Percentiles rank a stretch among this genome's conserved stretches.
Conservation (phyloP, 768 basidiomycete genomes). For the Lactarius psammicola region DNA sequence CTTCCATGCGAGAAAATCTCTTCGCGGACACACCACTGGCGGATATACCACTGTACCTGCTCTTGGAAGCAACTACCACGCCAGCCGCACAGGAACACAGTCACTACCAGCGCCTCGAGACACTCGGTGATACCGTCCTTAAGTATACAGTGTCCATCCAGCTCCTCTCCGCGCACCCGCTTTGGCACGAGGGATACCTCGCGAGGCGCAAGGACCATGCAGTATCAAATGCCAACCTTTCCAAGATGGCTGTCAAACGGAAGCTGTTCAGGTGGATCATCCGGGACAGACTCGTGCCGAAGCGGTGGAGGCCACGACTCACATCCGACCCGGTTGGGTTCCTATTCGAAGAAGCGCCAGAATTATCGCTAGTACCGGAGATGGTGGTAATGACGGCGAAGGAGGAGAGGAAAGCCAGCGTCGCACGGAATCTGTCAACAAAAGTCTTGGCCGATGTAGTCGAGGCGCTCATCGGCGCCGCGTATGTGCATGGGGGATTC, state of each 20-base stretch:
- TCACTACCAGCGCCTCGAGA: constrained; percentile 75
- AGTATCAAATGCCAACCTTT: constrained; percentile 67
- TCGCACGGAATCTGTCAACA: constrained; percentile 53
- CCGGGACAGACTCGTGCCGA: constrained; percentile 45
- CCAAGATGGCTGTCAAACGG: constrained; percentile 56
- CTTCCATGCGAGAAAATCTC: constrained; percentile 49
- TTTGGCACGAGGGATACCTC: constrained; percentile 82
- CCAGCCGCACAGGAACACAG: constrained; percentile 55
- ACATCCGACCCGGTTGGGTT: constrained; percentile 24
- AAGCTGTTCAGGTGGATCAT: constrained; percentile 68
- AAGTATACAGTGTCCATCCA: constrained; percentile 63
- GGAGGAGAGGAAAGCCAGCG: constrained; percentile 34
- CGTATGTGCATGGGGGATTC: constrained; percentile 66
- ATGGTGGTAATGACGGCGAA: constrained; percentile 24
- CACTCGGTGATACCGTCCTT: constrained; percentile 71
- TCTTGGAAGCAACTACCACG: constrained; percentile 59
- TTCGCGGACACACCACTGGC: constrained; percentile 44
- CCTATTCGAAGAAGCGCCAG: background rate
- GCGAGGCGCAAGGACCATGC: constrained; percentile 68
- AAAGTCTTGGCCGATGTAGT: constrained; percentile 86
- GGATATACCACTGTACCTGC: constrained; percentile 45
- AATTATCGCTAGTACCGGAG: background rate
- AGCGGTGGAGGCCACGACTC: constrained; percentile 43
- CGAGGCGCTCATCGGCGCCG: constrained; percentile 79
- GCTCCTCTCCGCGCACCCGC: constrained; percentile 58